Conservation (phyloP, 495 filamentous ascomycete genomes). For the Lepraria neglecta region DNA sequence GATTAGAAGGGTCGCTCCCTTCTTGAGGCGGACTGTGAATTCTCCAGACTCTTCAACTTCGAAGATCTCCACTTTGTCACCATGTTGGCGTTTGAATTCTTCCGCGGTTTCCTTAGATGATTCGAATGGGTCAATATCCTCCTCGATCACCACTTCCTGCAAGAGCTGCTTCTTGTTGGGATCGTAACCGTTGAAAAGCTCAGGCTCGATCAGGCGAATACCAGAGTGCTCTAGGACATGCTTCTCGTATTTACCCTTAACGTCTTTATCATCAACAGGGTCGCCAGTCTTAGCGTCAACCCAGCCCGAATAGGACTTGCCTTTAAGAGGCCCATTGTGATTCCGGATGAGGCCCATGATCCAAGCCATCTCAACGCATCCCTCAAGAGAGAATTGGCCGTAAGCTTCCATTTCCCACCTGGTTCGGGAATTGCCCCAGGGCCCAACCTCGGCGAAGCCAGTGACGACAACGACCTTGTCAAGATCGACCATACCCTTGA, state of each 20-base stretch:
- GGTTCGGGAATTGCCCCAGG: slow-evolving; percentile 96
- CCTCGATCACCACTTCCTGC: slow-evolving; percentile 93
- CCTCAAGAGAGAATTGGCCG: slow-evolving; percentile 93
- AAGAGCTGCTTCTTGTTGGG: slow-evolving; percentile 97
- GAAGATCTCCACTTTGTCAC: slow-evolving; percentile 95
- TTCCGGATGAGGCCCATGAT: slow-evolving; percentile 99
- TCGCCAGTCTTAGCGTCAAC: slow-evolving; percentile 90
- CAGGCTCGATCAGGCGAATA: slow-evolving; percentile 95
- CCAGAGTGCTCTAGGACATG: slow-evolving; percentile 92
- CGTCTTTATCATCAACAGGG: slow-evolving; percentile 94
- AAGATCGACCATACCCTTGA: slow-evolving; percentile 97
- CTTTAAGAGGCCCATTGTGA: slow-evolving; percentile 96
- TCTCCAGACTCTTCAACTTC: slow-evolving; percentile 93
- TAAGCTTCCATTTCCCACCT: slow-evolving; percentile 99
- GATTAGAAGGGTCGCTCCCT: slow-evolving; percentile 87
- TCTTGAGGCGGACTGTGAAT: slow-evolving; percentile 87
- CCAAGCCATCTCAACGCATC: slow-evolving; percentile 99
- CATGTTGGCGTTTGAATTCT: slow-evolving; percentile 94
- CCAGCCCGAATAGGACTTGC: slow-evolving; percentile 94
- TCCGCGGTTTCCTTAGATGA: slow-evolving; percentile 93
- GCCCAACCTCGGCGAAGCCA: slow-evolving; percentile 91
- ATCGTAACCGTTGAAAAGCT: slow-evolving; percentile 95
- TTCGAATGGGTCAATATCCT: slow-evolving; percentile 95
- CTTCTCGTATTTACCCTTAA: slow-evolving; percentile 95
- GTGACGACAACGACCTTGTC: slow-evolving; percentile 97